Evolutionary conservation across 2,329 filamentous ascomycete genomes (phyloP), one percentile per base, ranked within the genome.

Genomic region (Alternaria hordeiaustralica): DNA sequence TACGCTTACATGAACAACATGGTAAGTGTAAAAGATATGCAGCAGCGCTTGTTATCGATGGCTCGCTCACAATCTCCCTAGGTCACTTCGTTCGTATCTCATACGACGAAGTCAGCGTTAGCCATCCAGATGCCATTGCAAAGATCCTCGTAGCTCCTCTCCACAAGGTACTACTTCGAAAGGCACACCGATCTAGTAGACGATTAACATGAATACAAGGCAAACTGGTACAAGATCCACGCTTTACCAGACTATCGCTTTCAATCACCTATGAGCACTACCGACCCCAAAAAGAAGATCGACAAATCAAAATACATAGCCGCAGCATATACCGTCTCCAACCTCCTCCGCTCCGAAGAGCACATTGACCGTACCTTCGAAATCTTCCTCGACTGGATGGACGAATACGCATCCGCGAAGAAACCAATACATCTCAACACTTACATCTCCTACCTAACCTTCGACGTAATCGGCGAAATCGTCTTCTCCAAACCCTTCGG

Each of bases 71-170:
- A 79, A 77, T 79, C 2, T n/a, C 12, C 30, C 3, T 23, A 55
- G 58, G 58, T 11, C 49, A 60, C 41, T 84, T 84, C 66, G 79
- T 84, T 28, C 81, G 83, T 15, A 82, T 84, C 30, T 74, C 76
- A 6, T 73, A 78, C 25, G 79, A 84, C 55, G 82, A 84, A 75
- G 77, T 84, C 63, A 83, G 80, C 60, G 76, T 84, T 43, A 76
- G 76, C 55, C 79, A 84, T 64, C 79, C 81, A 2, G 78, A 82
- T 62, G 83, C 77, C 13, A 72, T 83, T 20, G 74, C 73, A 20
- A 70, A 76, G 47, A 70, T 84, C 12, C 74, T 83, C 2, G 65
- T 78, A 26, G 72, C 70, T 1, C 71, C 74, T 6, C 60, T 81
- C 2, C 63, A 67, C 11, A 77, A 84, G 72, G 81, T 76, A 61